Base-by-base conservation (phyloP, 2,329 filamentous ascomycete genomes). In the Laburnicola sp. region DNA sequence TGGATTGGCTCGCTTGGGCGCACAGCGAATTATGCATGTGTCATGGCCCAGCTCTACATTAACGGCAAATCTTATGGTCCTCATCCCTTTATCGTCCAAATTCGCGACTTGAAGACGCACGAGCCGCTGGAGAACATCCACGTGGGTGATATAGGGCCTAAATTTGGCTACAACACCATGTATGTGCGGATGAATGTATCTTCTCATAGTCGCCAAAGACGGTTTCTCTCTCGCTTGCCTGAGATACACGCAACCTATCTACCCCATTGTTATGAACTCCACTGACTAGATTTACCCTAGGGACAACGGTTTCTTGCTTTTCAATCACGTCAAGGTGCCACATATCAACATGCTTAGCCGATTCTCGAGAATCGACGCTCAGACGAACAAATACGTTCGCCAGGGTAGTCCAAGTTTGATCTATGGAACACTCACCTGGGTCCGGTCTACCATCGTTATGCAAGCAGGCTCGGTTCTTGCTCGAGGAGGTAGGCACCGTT, bases 1-100 rank as follows among this genome's bases (percentile, higher is more conserved):
- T 92, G 89, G 89, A 91, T 91, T 61, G 89, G 89, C 1, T 88
- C 87, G 8, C 79, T 92, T 3, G 89, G 88, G 45, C 81, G 86
- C 61, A 86, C 86, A 2, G 88, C 89, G 38, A 92, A 89, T 68
- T 81, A 90, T 65, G 88, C 88, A 1, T 84, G 89, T 2, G 87
- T 92, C 3, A 90, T 92, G 80, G 88, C 89, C 0, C 88, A 91
- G 72, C 78, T 92, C 26, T 81, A 86, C 55, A 80, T 91, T 54
- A 75, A 78, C 53, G 87, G 86, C 59, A 88, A 87, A 73, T 75
- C 78, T 16, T 85, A 85, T 58, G 88, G 89, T 0, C 88, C 88
- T 32, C 88, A 92, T 64, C 87, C 88, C 0, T 92, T 93, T 65
- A 81, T 92, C 7, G 86, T 90, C 4, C 88, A 87, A 56, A 85